Evolutionary conservation across 208 protist species (phyloP).

Genomic region (Zelonia costaricensis): DNA sequence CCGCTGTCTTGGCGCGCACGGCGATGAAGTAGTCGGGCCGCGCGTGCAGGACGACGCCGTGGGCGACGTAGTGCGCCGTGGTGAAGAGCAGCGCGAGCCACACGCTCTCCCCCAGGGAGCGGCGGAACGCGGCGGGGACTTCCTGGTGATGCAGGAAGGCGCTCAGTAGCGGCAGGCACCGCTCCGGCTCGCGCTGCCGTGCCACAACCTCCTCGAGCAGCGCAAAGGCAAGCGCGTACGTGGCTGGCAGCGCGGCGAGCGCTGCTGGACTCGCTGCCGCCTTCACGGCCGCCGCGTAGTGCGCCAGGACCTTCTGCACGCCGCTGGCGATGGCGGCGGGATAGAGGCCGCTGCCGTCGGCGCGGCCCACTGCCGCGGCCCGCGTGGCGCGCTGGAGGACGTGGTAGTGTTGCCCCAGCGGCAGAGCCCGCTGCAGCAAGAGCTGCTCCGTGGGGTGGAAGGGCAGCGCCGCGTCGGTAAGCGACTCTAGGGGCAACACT

Average conservation of each 20-base stretch:
- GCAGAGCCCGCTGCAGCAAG: slow-evolving; percentile 51
- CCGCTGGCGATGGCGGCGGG: slow-evolving; percentile 53
- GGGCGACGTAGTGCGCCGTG: slow-evolving; percentile 83
- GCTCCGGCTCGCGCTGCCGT: slow-evolving; percentile 7
- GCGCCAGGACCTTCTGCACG: slow-evolving; percentile 36
- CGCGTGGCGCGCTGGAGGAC: slow-evolving; percentile 33
- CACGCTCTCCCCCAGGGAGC: slow-evolving; percentile 66
- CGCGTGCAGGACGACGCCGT: slow-evolving; percentile 85
- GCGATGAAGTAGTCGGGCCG: slow-evolving; percentile 76
- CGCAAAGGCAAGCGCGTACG: slow-evolving; percentile 52
- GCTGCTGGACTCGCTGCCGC: slow-evolving; percentile 35
- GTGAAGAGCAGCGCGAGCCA: slow-evolving; percentile 77
- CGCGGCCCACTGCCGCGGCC: slow-evolving; percentile 48
- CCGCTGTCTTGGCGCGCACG: slow-evolving; percentile 14
- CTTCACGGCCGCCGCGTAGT: slow-evolving; percentile 63
- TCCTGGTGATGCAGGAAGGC: slow-evolving; percentile 54
- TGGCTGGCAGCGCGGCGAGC: slow-evolving; percentile 35
- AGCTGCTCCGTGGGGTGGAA: slow-evolving; percentile 72
- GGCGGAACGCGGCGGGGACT: slow-evolving; percentile 58
- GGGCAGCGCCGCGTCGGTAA: slow-evolving; percentile 9
- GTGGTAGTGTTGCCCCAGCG: slow-evolving; percentile 53
- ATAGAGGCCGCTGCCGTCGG: slow-evolving; percentile 55
- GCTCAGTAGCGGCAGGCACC: slow-evolving; percentile 40
- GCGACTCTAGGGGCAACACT: too few species aligned
- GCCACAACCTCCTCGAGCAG: slow-evolving; percentile 44